phyloP scores from a whole-genome alignment of 768 basidiomycete genomes.

The Trametes gibbosa region DNA sequence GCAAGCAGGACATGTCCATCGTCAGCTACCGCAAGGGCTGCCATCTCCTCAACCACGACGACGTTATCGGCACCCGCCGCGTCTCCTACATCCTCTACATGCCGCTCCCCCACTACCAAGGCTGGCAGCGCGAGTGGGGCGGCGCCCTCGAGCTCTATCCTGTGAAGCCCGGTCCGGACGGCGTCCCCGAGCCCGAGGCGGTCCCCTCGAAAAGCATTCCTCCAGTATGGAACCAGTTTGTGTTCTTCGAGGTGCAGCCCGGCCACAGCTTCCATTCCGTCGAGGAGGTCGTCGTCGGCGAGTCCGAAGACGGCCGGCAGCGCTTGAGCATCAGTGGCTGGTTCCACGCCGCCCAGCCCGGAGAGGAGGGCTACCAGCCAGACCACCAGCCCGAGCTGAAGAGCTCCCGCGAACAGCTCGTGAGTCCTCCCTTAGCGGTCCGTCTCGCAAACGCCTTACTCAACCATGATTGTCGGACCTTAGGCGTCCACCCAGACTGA shows the following conservation, averaged over 20 bases:
- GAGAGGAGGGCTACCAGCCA: constrained; percentile 80
- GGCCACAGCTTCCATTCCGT: constrained; percentile 96
- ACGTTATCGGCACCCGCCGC: constrained; percentile 91
- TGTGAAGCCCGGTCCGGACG: constrained; percentile 52
- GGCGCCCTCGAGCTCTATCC: constrained; percentile 95
- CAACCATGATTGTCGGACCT: no score
- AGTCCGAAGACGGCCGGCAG: constrained; percentile 65
- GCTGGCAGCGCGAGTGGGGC: constrained; percentile 89
- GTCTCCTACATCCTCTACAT: constrained; percentile 98
- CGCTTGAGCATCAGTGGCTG: constrained; percentile 92
- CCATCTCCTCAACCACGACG: constrained; percentile 97
- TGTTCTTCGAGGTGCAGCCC: constrained; percentile 91
- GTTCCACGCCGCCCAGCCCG: constrained; percentile 92
- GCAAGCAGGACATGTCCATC: constrained; percentile 93
- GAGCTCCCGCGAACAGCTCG: constrained; percentile 91
- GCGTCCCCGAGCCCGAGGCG: constrained; percentile 64
- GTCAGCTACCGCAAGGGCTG: constrained; percentile 89
- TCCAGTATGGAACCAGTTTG: constrained; percentile 87
- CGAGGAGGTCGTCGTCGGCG: constrained; percentile 90
- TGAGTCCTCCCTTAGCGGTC: constrained; percentile 40
- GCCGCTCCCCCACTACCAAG: constrained; percentile 68
- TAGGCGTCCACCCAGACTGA: constrained; percentile 62
- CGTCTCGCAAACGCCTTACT: no score
- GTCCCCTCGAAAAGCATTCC: constrained; percentile 66
- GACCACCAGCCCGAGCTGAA: constrained; percentile 51